Evolutionary conservation across 176 grass and related monocot genomes (phyloP).

Genomic region (Paspalum vaginatum): DNA sequence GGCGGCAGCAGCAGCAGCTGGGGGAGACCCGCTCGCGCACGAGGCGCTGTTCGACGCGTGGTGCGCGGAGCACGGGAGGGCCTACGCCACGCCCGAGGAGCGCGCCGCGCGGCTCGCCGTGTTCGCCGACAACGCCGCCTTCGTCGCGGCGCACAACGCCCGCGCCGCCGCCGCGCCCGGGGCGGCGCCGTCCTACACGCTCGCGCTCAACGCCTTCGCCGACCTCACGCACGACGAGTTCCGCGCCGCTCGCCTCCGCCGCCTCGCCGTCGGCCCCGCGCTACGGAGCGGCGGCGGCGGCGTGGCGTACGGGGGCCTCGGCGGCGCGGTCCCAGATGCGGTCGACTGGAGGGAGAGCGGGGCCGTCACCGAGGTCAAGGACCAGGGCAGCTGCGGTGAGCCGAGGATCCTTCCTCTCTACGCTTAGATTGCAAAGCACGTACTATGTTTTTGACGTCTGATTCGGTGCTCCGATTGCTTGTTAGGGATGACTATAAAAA

Average conservation of each 20-base stretch:
- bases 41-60: conserved; percentile 72
- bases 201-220: conserved; percentile 74
- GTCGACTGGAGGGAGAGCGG: conserved; percentile 74
- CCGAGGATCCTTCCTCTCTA: not conserved
- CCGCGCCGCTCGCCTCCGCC: conserved; percentile 55
- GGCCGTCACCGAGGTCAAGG: conserved; percentile 67
- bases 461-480: not conserved
- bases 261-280: conserved; percentile 31
- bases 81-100: conserved; percentile 64
- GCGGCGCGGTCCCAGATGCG: conserved; percentile 1
- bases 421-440: not conserved
- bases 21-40: conserved; percentile 5
- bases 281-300: not conserved
- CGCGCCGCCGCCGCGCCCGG: not conserved
- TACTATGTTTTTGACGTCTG: not conserved
- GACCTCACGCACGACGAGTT: conserved; percentile 73
- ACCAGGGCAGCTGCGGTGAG: conserved; percentile 83
- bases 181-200: conserved; percentile 47
- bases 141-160: conserved; percentile 64
- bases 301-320: conserved; percentile 12
- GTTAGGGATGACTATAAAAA: not conserved
- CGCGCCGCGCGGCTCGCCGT: conserved; percentile 59
- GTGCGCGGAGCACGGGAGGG: conserved; percentile 67
- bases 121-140: conserved; percentile 72
- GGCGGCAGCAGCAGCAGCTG: not conserved